These are phyloP conservation scores for Eleusine indica DNA, from an alignment of 176 grass and related monocot genomes.

Conservation along the genomic window DNA sequence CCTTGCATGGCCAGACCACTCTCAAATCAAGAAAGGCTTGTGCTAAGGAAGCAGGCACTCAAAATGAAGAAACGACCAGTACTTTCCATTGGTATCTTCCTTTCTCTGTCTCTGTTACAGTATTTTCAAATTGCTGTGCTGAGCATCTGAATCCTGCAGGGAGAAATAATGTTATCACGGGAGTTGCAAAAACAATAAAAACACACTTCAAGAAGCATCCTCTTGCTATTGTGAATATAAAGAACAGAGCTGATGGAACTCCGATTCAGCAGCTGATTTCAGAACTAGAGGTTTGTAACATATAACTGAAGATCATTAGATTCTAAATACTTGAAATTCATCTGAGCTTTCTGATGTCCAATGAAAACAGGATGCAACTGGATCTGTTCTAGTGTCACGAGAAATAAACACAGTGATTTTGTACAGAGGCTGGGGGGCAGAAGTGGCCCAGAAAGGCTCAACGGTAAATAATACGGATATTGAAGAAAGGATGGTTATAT, in stretches of 20 bases:
- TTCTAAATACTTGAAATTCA: background rate
- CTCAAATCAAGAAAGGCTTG: conserved; percentile 88
- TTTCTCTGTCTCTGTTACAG: background rate
- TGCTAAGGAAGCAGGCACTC: conserved; percentile 92
- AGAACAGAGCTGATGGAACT: conserved; percentile 81
- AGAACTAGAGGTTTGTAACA: conserved; percentile 74
- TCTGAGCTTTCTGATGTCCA: conserved; percentile 19
- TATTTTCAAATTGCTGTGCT: background rate
- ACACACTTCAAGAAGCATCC: conserved; percentile 90
- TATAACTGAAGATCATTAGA: background rate
- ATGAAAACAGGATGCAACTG: conserved; percentile 71
- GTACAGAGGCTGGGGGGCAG: conserved; percentile 80
- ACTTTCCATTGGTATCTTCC: conserved; percentile 30
- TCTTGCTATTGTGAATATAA: conserved; percentile 94
- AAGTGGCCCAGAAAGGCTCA: conserved; percentile 38
- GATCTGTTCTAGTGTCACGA: conserved; percentile 73
- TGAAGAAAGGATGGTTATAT: conserved; percentile 49
- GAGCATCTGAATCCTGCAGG: conserved; percentile 59
- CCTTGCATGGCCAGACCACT: conserved; percentile 56
- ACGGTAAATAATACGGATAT: conserved; percentile 23
- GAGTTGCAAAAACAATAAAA: conserved; percentile 88
- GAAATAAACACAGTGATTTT: conserved; percentile 92
- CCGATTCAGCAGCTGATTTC: conserved; percentile 73
- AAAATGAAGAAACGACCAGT: conserved; percentile 79
- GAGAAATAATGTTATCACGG: conserved; percentile 79